phyloP scores from a whole-genome alignment of 2,329 filamentous ascomycete species.

The Nemania sp. region DNA sequence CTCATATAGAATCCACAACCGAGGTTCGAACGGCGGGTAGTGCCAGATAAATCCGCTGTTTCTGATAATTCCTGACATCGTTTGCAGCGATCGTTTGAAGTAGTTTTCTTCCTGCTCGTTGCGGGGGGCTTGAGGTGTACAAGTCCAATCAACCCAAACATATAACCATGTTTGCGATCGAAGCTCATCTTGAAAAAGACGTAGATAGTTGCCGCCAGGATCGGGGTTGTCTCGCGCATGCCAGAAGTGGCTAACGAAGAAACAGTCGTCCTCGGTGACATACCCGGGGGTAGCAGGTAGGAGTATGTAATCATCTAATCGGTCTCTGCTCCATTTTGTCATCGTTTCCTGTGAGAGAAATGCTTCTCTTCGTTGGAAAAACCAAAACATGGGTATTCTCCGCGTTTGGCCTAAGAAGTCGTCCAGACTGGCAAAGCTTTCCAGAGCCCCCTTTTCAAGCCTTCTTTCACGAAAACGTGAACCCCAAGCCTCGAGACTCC shows the following conservation, averaged over 20 bases:
- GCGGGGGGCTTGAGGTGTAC: conserved; percentile 45
- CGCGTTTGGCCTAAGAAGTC: conserved; percentile 4
- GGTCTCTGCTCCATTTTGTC: conserved; percentile 34
- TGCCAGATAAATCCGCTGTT: conserved; percentile 45
- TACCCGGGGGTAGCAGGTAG: conserved; percentile 41
- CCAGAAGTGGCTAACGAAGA: conserved; percentile 49
- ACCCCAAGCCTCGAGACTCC: conserved; percentile 10
- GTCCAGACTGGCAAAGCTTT: conserved; percentile 8
- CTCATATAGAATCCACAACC: conserved; percentile 46
- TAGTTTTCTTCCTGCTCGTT: conserved; percentile 38
- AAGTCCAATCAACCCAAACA: conserved; percentile 48
- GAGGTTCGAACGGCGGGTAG: conserved; percentile 45
- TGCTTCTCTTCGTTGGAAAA: conserved; percentile 36
- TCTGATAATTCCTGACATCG: conserved; percentile 45
- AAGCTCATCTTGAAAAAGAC: conserved; percentile 40
- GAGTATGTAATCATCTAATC: conserved; percentile 44
- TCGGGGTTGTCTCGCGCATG: conserved; percentile 42
- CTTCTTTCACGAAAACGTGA: not conserved
- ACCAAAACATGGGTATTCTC: conserved; percentile 19
- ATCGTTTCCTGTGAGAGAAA: conserved; percentile 32
- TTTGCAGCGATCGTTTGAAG: conserved; percentile 41
- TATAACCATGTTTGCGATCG: conserved; percentile 43
- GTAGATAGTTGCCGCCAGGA: conserved; percentile 43
- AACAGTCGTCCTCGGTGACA: conserved; percentile 40
- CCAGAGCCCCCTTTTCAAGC: conserved; percentile 1